These are phyloP conservation scores for Stygiomarasmius scandens DNA, from an alignment of 1,284 basidiomycete genomes.

Conservation along the genomic window DNA sequence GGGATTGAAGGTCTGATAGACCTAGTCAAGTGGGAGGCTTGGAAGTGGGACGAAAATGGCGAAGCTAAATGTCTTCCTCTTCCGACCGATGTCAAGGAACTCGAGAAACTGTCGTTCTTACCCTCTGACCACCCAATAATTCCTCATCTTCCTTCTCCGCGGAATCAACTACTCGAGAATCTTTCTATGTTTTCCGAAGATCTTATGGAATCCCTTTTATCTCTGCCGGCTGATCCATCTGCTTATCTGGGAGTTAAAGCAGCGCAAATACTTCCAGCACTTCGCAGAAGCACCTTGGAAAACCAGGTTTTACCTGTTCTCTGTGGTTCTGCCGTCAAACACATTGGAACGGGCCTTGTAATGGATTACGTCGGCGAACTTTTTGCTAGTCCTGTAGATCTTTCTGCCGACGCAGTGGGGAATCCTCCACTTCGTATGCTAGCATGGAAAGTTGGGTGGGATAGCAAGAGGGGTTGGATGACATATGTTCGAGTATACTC, in stretches of 20 bases:
- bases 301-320: conserved; percentile 78
- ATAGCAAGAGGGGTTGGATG: conserved; percentile 85
- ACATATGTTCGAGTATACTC: conserved; percentile 90
- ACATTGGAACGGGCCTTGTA: conserved; percentile 80
- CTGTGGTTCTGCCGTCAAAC: conserved; percentile 83
- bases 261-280: conserved; percentile 56
- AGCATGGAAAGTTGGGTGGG: conserved; percentile 91
- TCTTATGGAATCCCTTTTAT: conserved; percentile 71
- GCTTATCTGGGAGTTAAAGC: conserved; percentile 65
- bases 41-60: conserved; percentile 66
- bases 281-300: conserved; percentile 69
- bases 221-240: conserved; percentile 56
- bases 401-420: conserved; percentile 46
- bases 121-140: conserved; percentile 64
- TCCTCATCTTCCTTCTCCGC: conserved; percentile 65
- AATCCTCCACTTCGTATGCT: conserved; percentile 64
- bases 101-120: conserved; percentile 48
- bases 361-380: conserved; percentile 83
- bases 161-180: conserved; percentile 73
- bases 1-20: conserved; percentile 80
- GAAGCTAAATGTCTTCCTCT: conserved; percentile 49
- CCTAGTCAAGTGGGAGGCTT: conserved; percentile 79
- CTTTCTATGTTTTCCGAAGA: conserved; percentile 80
- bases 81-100: conserved; percentile 49
- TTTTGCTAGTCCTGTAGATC: conserved; percentile 78